Percentiles rank a stretch among this genome's conserved stretches.
phyloP scores from a whole-genome alignment of 1,284 basidiomycete genomes.

The Leucoagaricus sp. region DNA sequence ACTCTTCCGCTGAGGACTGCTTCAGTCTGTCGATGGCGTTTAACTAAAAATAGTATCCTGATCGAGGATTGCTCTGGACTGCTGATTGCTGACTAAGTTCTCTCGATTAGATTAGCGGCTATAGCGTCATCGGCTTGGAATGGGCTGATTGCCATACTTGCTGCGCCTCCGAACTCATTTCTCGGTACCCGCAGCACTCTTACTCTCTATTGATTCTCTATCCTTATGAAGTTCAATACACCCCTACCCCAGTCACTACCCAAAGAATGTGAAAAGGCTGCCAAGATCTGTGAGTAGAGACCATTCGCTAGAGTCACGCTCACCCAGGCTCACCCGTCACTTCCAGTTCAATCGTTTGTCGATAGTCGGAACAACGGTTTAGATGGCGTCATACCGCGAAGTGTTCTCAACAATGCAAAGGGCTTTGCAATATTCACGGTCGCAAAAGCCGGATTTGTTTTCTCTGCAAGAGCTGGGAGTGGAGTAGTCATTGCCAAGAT shows the following conservation, averaged over 20 bases:
- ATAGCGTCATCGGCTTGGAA: background rate
- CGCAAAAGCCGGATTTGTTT: slow-evolving; percentile 77
- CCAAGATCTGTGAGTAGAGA: slow-evolving; percentile 63
- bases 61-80: background rate
- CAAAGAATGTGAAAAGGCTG: slow-evolving; percentile 76
- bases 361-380: slow-evolving; percentile 71
- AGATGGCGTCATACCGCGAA: slow-evolving; percentile 73
- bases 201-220: background rate
- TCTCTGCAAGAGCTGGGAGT: slow-evolving; percentile 82
- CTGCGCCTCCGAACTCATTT: background rate
- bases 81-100: background rate
- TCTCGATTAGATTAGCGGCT: slow-evolving; percentile 5
- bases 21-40: too few relatives aligned
- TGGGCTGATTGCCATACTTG: background rate
- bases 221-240: slow-evolving; percentile 43
- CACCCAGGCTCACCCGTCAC: slow-evolving; percentile 16
- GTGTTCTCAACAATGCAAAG: slow-evolving; percentile 72
- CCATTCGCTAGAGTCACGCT: slow-evolving; percentile 9
- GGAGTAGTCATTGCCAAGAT: slow-evolving; percentile 91
- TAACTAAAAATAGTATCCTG: background rate
- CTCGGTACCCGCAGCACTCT: slow-evolving; percentile 9
- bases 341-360: slow-evolving; percentile 71
- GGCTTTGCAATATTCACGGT: slow-evolving; percentile 86
- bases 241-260: slow-evolving; percentile 71
- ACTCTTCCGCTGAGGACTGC: too few relatives aligned